phyloP scores from a whole-genome alignment of 2,329 filamentous ascomycete species.

The Colletotrichum noveboracense region DNA sequence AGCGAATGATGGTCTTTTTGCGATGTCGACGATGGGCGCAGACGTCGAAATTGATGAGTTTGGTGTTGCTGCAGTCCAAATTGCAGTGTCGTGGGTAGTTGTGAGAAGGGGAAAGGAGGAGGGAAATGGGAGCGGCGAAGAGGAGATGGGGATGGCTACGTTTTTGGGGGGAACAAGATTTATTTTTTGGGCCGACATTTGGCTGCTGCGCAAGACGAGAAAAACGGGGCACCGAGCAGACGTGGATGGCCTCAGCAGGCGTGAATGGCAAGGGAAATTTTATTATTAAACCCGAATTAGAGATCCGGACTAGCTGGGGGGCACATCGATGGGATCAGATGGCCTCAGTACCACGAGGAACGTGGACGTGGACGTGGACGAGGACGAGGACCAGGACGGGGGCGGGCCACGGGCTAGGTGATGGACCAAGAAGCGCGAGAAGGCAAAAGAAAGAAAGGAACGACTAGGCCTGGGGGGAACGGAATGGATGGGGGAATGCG shows the following conservation, averaged over 20 bases:
- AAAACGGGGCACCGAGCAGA: slow-evolving; percentile 51
- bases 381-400: background rate
- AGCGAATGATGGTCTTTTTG: slow-evolving; percentile 40
- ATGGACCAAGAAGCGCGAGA: background rate
- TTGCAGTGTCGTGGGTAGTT: slow-evolving; percentile 37
- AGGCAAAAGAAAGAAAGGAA: background rate
- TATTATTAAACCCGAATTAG: slow-evolving; percentile 32
- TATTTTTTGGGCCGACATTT: slow-evolving; percentile 41
- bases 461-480: background rate
- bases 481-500: slow-evolving; percentile 19
- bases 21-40: slow-evolving; percentile 33
- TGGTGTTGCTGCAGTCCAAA: slow-evolving; percentile 35
- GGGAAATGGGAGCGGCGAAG: slow-evolving; percentile 32
- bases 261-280: slow-evolving; percentile 38
- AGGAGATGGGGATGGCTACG: slow-evolving; percentile 55
- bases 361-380: slow-evolving; percentile 15
- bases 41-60: slow-evolving; percentile 45
- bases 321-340: slow-evolving; percentile 22
- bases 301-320: slow-evolving; percentile 22
- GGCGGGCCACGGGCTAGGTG: background rate
- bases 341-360: slow-evolving; percentile 24
- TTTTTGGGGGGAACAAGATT: slow-evolving; percentile 51
- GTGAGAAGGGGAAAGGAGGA: slow-evolving; percentile 31
- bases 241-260: slow-evolving; percentile 21
- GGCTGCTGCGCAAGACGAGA: slow-evolving; percentile 42